These are phyloP conservation scores for Escallonia herrerae DNA, from an alignment of 129 eudicot genomes.

Conservation along the genomic window DNA sequence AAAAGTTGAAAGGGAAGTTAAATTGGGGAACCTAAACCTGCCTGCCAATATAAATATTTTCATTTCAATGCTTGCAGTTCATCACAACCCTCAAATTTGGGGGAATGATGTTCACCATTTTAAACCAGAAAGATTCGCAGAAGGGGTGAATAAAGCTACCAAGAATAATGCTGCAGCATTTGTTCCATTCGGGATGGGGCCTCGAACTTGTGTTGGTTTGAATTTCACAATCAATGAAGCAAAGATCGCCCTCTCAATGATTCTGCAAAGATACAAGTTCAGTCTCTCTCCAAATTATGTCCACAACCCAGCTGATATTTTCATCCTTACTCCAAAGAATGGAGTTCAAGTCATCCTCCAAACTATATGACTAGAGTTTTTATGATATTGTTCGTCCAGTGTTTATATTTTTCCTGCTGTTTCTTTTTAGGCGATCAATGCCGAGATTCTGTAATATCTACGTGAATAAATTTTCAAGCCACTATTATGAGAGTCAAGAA, in stretches of 20 bases:
- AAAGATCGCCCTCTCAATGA: conserved; percentile 11
- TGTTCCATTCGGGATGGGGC: conserved; percentile 7
- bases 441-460: too few species aligned
- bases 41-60: too few species aligned
- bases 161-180: conserved; percentile 7
- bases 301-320: not conserved
- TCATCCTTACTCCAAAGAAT: conserved; percentile 1
- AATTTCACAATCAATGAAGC: conserved; percentile 8
- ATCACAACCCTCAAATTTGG: too few species aligned
- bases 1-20: too few species aligned
- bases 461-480: too few species aligned
- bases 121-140: too few species aligned
- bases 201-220: conserved; percentile 12
- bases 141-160: conserved; percentile 1
- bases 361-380: not conserved
- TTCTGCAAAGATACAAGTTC: conserved; percentile 12
- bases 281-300: conserved; percentile 2
- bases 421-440: too few species aligned
- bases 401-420: too few species aligned
- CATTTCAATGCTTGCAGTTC: too few species aligned
- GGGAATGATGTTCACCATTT: too few species aligned
- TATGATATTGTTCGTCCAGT: too few species aligned
- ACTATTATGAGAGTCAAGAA: not conserved
- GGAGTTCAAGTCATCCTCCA: conserved; percentile 13
- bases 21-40: too few species aligned